phyloP scores from a whole-genome alignment of 495 filamentous ascomycete species.

The Tuber brumale region DNA sequence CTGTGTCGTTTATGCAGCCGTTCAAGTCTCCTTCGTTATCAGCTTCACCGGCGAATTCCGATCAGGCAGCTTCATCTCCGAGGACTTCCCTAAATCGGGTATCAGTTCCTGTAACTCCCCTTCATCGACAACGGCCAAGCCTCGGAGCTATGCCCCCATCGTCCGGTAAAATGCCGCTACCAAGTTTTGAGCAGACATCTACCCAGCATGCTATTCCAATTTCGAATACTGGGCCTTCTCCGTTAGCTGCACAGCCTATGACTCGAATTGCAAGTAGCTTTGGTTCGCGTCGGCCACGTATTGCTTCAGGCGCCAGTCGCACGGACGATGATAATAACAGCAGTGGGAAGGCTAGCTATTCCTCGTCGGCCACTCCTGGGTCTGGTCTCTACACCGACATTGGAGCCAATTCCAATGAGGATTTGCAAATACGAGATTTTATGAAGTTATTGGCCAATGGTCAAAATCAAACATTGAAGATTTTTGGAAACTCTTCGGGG shows the following conservation, averaged over 20 bases:
- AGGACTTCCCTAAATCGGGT: constrained; percentile 52
- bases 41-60: constrained; percentile 66
- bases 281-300: constrained; percentile 69
- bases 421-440: constrained; percentile 39
- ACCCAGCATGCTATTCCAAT: neutral
- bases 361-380: constrained; percentile 74
- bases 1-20: constrained; percentile 76
- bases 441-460: constrained; percentile 34
- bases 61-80: constrained; percentile 56
- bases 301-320: constrained; percentile 65
- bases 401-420: constrained; percentile 48
- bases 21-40: constrained; percentile 94
- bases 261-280: constrained; percentile 76
- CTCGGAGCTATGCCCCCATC: constrained; percentile 35
- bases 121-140: constrained; percentile 26
- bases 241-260: constrained; percentile 52
- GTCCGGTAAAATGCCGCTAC: constrained; percentile 6
- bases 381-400: constrained; percentile 72
- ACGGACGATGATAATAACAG: constrained; percentile 78
- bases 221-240: constrained; percentile 25
- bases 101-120: constrained; percentile 22
- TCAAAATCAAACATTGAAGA: constrained; percentile 39
- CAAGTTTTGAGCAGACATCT: neutral
- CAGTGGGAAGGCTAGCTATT: constrained; percentile 81
- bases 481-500: constrained; percentile 25